These are phyloP conservation scores for Isoetes engelmannii DNA, from an alignment of 83 land plant genomes.

Conservation along the genomic window DNA sequence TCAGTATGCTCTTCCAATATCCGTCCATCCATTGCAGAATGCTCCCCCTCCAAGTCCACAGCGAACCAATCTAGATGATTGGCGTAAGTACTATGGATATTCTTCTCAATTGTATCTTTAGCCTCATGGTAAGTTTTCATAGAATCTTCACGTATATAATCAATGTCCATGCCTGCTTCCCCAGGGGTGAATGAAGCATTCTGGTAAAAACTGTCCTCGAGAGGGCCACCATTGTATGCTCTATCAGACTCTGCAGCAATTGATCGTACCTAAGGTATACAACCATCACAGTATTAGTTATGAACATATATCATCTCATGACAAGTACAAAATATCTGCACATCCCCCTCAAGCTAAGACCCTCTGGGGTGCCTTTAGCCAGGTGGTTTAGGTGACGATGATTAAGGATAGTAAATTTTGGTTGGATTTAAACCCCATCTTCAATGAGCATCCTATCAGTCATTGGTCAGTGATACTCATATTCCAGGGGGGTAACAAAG, in stretches of 20 bases:
- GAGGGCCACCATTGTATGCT: conserved; percentile 92
- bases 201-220: conserved; percentile 62
- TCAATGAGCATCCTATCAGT: too few species aligned
- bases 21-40: conserved; percentile 99
- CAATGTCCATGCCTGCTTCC: conserved; percentile 35
- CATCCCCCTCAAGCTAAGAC: too few species aligned
- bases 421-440: too few species aligned
- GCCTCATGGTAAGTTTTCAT: conserved; percentile 6
- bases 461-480: too few species aligned
- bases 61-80: conserved; percentile 87
- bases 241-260: conserved; percentile 88
- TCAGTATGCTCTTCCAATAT: conserved; percentile 97
- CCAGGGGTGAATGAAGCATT: conserved; percentile 50
- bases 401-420: too few species aligned
- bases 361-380: too few species aligned
- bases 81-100: conserved; percentile 33
- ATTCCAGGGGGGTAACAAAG: too few species aligned
- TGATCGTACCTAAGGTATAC: conserved; percentile 65
- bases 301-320: too few species aligned
- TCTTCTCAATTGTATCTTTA: conserved; percentile 18
- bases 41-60: conserved; percentile 98
- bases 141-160: neutral
- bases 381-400: too few species aligned
- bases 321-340: too few species aligned
- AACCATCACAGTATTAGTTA: neutral